phyloP scores from a whole-genome alignment of 202 grass and related monocot genomes.

The Carex arenaria region DNA sequence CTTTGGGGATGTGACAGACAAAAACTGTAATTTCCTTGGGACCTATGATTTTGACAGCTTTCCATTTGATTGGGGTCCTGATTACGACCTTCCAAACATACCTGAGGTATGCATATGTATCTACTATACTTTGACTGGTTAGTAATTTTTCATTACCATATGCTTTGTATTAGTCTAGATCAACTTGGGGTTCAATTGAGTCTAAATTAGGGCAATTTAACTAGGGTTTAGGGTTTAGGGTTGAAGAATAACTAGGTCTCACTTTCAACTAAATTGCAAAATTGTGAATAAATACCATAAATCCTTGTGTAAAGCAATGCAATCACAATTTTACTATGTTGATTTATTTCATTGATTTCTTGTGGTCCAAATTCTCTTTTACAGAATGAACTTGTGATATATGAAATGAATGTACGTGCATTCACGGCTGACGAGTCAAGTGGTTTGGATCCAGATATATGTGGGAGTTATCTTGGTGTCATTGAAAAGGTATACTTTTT shows the following conservation, averaged over 20 bases:
- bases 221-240: too few relatives aligned
- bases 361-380: conserved; percentile 31
- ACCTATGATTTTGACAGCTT: conserved; percentile 77
- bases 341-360: neutral
- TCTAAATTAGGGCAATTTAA: neutral
- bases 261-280: neutral
- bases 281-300: neutral
- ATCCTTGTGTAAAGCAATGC: neutral
- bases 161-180: neutral
- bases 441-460: conserved; percentile 42
- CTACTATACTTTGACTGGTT: conserved; percentile 11
- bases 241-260: neutral
- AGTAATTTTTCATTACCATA: neutral
- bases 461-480: conserved; percentile 90
- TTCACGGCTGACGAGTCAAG: conserved; percentile 85
- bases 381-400: conserved; percentile 96
- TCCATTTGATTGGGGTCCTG: conserved; percentile 88
- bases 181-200: neutral
- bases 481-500: conserved; percentile 67
- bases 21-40: conserved; percentile 48
- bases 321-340: neutral
- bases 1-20: conserved; percentile 57
- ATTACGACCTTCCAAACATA: conserved; percentile 76
- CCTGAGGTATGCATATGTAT: conserved; percentile 61
- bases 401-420: conserved; percentile 94